A percentile compares a stretch with the other conserved stretches of the same genome.
Conservation (phyloP, 2,329 filamentous ascomycete species). For the Saccharata proteae region DNA sequence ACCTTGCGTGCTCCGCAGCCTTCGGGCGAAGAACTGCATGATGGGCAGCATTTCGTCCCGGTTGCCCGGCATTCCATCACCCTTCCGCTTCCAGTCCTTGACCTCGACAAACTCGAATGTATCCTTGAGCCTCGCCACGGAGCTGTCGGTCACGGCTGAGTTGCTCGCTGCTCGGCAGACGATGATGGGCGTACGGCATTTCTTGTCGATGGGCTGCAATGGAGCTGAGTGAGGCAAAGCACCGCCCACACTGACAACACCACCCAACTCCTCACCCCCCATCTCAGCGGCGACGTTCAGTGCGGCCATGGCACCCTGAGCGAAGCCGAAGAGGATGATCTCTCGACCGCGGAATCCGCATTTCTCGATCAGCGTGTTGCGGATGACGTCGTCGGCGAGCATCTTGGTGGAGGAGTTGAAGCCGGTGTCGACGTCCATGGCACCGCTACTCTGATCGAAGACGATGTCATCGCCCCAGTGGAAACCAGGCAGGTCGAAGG, state of each 20-base stretch:
- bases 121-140: constrained; percentile 50
- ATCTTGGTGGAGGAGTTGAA: constrained; percentile 31
- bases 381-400: constrained; percentile 31
- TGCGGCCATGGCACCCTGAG: constrained; percentile 46
- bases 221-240: constrained; percentile 34
- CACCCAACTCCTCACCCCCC: constrained; percentile 35
- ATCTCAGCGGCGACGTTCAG: constrained; percentile 31
- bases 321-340: constrained; percentile 43
- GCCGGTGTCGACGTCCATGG: constrained; percentile 43
- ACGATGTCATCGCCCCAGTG: constrained; percentile 50
- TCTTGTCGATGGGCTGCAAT: constrained; percentile 26
- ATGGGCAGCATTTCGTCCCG: constrained; percentile 80
- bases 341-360: constrained; percentile 39
- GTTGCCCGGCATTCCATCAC: constrained; percentile 71
- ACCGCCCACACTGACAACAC: constrained; percentile 53
- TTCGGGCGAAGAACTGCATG: constrained; percentile 69
- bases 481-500: constrained; percentile 54
- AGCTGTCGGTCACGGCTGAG: constrained; percentile 48
- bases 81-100: constrained; percentile 38
- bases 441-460: constrained; percentile 39
- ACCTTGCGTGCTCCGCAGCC: constrained; percentile 44
- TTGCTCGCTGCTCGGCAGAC: constrained; percentile 43
- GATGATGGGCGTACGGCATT: constrained; percentile 52
- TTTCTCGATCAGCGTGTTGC: constrained; percentile 32
- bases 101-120: constrained; percentile 43